Percentiles rank a stretch among this genome's conserved stretches.
Evolutionary conservation across 2,329 filamentous ascomycete genomes (phyloP).

Genomic region (Biscogniauxia marginata): DNA sequence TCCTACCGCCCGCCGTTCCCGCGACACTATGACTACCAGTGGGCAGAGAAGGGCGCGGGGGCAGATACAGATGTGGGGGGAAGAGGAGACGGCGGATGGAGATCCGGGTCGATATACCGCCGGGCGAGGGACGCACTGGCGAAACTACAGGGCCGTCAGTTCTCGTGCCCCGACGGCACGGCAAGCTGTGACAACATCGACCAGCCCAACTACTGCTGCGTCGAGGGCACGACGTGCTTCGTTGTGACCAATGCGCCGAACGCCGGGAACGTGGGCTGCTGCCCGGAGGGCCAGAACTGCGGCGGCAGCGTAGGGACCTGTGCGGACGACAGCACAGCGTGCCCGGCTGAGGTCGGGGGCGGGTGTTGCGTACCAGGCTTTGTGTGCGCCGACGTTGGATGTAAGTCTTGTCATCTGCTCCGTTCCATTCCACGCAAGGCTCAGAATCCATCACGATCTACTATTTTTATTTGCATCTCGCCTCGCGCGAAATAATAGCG

Average conservation of each 20-base stretch:
- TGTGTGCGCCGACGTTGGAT: conserved; percentile 67
- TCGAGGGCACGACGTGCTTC: conserved; percentile 64
- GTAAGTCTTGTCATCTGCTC: too few species aligned
- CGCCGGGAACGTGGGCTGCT: conserved; percentile 72
- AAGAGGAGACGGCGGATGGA: too few species aligned
- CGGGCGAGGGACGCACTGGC: conserved; percentile 47
- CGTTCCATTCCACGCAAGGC: too few species aligned
- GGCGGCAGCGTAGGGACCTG: conserved; percentile 63
- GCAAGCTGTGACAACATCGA: conserved; percentile 62
- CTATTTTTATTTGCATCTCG: too few species aligned
- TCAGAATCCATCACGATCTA: too few species aligned
- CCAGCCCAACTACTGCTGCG: conserved; percentile 71
- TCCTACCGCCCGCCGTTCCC: conserved; percentile 52
- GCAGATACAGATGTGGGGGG: conserved; percentile 16
- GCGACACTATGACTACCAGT: conserved; percentile 39
- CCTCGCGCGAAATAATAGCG: too few species aligned
- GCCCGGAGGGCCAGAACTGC: conserved; percentile 64
- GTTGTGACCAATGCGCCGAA: conserved; percentile 56
- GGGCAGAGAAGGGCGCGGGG: conserved; percentile 1
- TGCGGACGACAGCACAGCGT: conserved; percentile 60
- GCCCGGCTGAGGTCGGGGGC: conserved; percentile 63
- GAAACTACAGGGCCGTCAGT: conserved; percentile 55
- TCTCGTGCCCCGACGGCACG: conserved; percentile 66
- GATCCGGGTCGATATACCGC: too few species aligned
- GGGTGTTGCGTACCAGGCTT: conserved; percentile 76